Percentiles rank a stretch among this genome's conserved stretches.
Evolutionary conservation across 2,329 filamentous ascomycete genomes (phyloP).

Genomic region (Lachnum nothofagi): DNA sequence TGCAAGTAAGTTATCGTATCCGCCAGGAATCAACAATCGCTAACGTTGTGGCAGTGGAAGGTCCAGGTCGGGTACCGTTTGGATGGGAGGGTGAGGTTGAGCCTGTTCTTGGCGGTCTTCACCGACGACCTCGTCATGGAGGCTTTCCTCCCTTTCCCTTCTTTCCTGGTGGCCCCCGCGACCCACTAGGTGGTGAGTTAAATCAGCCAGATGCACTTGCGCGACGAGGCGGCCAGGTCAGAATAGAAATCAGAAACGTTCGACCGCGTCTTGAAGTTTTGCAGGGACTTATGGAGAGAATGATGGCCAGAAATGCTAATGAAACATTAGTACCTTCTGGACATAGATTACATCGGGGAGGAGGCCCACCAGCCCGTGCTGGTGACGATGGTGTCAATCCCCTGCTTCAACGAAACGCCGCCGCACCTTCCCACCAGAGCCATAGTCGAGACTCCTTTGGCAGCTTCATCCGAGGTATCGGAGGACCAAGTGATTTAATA

Average conservation of each 20-base stretch:
- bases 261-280: no score
- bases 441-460: slow-evolving; percentile 46
- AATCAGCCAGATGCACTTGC: slow-evolving; percentile 7
- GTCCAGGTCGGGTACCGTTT: slow-evolving; percentile 36
- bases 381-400: slow-evolving; percentile 83
- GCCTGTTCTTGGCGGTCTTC: slow-evolving; percentile 37
- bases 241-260: no score
- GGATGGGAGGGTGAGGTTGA: slow-evolving; percentile 56
- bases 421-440: slow-evolving; percentile 36
- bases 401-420: slow-evolving; percentile 61
- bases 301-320: no score
- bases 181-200: slow-evolving; percentile 47
- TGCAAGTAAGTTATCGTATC: slow-evolving; percentile 43
- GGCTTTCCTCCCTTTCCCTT: slow-evolving; percentile 56
- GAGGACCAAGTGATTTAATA: slow-evolving; percentile 33
- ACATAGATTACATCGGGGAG: slow-evolving; percentile 50
- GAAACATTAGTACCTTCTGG: slow-evolving; percentile 34
- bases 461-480: slow-evolving; percentile 46
- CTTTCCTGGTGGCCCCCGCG: slow-evolving; percentile 52
- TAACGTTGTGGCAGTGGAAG: slow-evolving; percentile 20
- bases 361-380: slow-evolving; percentile 44
- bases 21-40: not conserved
- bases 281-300: no score
- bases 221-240: no score
- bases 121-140: slow-evolving; percentile 50